phyloP scores from a whole-genome alignment of 2,329 filamentous ascomycete species.

The Talaromyces sp. region DNA sequence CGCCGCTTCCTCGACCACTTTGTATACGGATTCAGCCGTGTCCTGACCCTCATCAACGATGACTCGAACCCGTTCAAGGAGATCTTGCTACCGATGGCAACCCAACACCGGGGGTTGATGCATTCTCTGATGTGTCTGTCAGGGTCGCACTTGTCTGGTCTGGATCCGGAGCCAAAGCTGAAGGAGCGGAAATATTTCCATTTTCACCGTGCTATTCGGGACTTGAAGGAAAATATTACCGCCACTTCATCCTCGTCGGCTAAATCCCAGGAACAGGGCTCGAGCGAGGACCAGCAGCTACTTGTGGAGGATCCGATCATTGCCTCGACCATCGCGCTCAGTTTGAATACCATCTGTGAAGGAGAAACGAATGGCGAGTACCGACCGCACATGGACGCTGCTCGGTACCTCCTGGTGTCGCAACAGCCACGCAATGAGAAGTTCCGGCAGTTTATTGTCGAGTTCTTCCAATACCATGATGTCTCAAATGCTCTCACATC shows the following conservation, averaged over 20 bases:
- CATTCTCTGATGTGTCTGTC: constrained; percentile 85
- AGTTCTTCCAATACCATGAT: constrained; percentile 84
- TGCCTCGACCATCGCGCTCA: constrained; percentile 62
- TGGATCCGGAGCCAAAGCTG: constrained; percentile 54
- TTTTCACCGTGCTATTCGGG: constrained; percentile 48
- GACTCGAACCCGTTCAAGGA: constrained; percentile 83
- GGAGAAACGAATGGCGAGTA: constrained; percentile 70
- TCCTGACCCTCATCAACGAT: constrained; percentile 80
- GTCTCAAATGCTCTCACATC: constrained; percentile 62
- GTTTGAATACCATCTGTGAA: constrained; percentile 63
- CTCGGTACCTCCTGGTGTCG: constrained; percentile 68
- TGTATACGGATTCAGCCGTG: constrained; percentile 73
- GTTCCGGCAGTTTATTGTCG: constrained; percentile 71
- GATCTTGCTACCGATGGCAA: constrained; percentile 78
- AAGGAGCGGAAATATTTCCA: constrained; percentile 59
- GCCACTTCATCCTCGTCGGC: constrained; percentile 25
- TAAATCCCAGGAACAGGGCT: constrained; percentile 6
- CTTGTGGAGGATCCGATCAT: constrained; percentile 62
- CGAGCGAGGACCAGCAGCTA: constrained; percentile 34
- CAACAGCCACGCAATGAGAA: constrained; percentile 64
- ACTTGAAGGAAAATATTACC: constrained; percentile 45
- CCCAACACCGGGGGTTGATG: constrained; percentile 80
- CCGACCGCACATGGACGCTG: constrained; percentile 75
- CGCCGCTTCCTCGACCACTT: constrained; percentile 83
- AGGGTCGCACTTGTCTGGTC: constrained; percentile 69